A percentile compares a stretch with the other conserved stretches of the same genome.
phyloP scores from a whole-genome alignment of 1,139 yeast species.

The Keqinozyma sinolaborantium region DNA sequence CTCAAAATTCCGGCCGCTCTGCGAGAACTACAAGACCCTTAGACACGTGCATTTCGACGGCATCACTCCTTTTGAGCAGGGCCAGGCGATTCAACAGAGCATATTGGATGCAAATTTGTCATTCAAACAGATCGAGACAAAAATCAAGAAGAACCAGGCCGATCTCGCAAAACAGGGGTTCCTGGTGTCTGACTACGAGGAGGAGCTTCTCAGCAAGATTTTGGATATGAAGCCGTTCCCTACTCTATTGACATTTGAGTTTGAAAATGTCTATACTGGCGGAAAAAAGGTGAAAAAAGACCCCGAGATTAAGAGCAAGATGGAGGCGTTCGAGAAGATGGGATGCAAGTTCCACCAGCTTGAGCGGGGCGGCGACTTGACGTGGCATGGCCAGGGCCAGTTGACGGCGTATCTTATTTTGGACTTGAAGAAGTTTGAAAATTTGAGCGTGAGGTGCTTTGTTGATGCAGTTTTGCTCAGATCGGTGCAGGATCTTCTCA shows the following conservation, averaged over 20 bases:
- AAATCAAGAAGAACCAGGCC: constrained; percentile 37
- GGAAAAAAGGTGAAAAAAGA: constrained; percentile 72
- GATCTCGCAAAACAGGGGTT: constrained; percentile 38
- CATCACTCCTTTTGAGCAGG: constrained; percentile 52
- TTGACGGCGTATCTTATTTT: constrained; percentile 79
- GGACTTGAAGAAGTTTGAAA: constrained; percentile 60
- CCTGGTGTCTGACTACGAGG: constrained; percentile 44
- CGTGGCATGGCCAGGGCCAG: constrained; percentile 97
- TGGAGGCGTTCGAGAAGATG: constrained; percentile 35
- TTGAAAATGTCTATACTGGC: constrained; percentile 82
- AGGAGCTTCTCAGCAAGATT: constrained; percentile 38
- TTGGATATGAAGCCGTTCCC: constrained; percentile 58
- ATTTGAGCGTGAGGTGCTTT: constrained; percentile 69
- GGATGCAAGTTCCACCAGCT: constrained; percentile 62
- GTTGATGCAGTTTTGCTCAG: constrained; percentile 66
- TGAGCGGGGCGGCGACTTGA: constrained; percentile 93
- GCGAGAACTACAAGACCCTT: constrained; percentile 34
- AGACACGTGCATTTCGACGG: constrained; percentile 65
- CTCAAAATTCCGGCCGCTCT: constrained; percentile 26
- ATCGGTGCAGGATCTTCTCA: constrained; percentile 55
- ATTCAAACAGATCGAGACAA: constrained; percentile 52
- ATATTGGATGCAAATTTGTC: constrained; percentile 63
- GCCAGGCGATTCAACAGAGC: constrained; percentile 58
- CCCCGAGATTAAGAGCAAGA: constrained; percentile 29
- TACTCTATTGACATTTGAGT: constrained; percentile 72